Evolutionary conservation across 2,329 filamentous ascomycete species (phyloP).

Genomic region (Bretziella fagacearum): DNA sequence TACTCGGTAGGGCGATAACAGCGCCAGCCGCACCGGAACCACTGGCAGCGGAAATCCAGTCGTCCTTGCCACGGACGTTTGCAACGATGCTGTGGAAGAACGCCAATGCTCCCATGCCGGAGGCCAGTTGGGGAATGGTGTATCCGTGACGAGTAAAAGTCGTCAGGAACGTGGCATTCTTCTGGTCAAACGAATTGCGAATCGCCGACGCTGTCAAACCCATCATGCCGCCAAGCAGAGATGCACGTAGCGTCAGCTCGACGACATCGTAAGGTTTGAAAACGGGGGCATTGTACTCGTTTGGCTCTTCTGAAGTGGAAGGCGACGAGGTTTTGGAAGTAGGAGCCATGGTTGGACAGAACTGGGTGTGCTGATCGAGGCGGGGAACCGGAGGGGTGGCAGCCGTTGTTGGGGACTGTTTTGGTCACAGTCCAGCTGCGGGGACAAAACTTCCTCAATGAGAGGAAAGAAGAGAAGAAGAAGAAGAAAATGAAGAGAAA

Average conservation of each 20-base stretch:
- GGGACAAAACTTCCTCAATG: slow-evolving; percentile 11
- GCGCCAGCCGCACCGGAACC: slow-evolving; percentile 63
- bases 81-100: slow-evolving; percentile 62
- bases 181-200: slow-evolving; percentile 71
- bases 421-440: slow-evolving; percentile 12
- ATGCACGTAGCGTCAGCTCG: slow-evolving; percentile 45
- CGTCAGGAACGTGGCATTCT: slow-evolving; percentile 65
- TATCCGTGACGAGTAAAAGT: slow-evolving; percentile 65
- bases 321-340: not conserved
- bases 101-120: slow-evolving; percentile 51
- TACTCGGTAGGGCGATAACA: slow-evolving; percentile 57
- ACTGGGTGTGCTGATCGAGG: not conserved
- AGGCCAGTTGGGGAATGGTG: slow-evolving; percentile 37
- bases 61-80: slow-evolving; percentile 74
- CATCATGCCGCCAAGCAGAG: slow-evolving; percentile 44
- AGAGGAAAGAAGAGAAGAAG: slow-evolving; percentile 4
- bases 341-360: not conserved
- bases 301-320: slow-evolving; percentile 1
- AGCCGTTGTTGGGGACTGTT: slow-evolving; percentile 2
- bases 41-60: slow-evolving; percentile 55
- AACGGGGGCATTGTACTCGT: slow-evolving; percentile 14
- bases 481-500: slow-evolving; percentile 1
- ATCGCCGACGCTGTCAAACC: slow-evolving; percentile 61
- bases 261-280: slow-evolving; percentile 66
- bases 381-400: not conserved